Evolutionary conservation across 2,329 filamentous ascomycete genomes (phyloP).

Genomic region (Colletotrichum destructivum): DNA sequence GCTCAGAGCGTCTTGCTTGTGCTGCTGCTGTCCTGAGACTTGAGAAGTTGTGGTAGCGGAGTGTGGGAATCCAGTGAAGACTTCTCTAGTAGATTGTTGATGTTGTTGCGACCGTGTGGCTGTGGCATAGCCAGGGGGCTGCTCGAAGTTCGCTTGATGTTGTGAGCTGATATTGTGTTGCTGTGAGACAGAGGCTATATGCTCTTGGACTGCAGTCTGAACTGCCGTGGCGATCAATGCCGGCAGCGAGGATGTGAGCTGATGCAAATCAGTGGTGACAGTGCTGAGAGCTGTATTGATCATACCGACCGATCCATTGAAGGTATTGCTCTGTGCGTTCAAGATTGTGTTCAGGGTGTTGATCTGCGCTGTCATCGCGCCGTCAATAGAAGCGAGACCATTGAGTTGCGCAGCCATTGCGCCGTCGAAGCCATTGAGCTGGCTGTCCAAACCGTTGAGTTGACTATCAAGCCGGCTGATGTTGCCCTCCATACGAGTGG

Average conservation of each 20-base stretch:
- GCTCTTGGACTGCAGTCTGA: slow-evolving; percentile 11
- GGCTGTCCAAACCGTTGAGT: slow-evolving; percentile 2
- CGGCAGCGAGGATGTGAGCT: neutral
- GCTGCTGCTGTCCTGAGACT: neutral
- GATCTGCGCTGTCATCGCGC: neutral
- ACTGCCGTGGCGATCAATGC: neutral
- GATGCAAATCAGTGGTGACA: accelerated
- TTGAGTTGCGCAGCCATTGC: neutral
- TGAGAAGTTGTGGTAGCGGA: neutral
- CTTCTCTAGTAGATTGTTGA: neutral
- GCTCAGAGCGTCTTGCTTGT: neutral
- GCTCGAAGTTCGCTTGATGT: neutral
- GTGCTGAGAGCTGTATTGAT: slow-evolving; percentile 21
- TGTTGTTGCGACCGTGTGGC: neutral
- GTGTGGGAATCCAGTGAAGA: neutral
- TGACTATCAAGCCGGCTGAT: slow-evolving; percentile 10
- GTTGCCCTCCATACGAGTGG: slow-evolving; percentile 8
- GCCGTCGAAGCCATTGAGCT: no score
- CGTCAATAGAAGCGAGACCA: neutral
- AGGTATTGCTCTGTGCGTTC: neutral
- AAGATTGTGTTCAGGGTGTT: no score
- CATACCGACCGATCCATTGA: neutral
- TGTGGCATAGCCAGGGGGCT: slow-evolving; percentile 7
- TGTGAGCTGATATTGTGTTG: accelerated
- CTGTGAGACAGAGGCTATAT: neutral